A percentile compares a stretch with the other conserved stretches of the same genome.
phyloP scores from a whole-genome alignment of 2,329 filamentous ascomycete genomes.

The Massarina eburnea region DNA sequence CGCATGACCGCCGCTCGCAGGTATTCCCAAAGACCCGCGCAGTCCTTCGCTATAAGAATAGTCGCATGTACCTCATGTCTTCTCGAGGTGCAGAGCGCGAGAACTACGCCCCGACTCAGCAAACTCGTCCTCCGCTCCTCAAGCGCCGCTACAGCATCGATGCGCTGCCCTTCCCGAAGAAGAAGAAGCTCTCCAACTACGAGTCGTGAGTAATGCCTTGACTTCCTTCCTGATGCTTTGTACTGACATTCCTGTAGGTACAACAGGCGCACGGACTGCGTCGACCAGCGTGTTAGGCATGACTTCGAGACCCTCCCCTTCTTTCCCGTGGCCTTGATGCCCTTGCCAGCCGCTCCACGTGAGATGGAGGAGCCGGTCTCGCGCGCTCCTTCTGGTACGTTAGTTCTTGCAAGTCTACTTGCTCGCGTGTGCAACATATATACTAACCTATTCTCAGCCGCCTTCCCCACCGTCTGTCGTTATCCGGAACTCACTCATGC shows the following conservation, averaged over 20 bases:
- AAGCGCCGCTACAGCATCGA: slow-evolving; percentile 28
- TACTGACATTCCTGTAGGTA: too few species aligned
- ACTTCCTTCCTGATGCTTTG: too few species aligned
- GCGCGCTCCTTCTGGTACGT: neutral
- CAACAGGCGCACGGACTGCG: too few species aligned
- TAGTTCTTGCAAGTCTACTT: slow-evolving; percentile 16
- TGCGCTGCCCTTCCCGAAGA: slow-evolving; percentile 4
- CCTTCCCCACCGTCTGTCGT: too few species aligned
- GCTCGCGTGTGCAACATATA: slow-evolving; percentile 6
- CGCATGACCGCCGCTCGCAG: slow-evolving; percentile 2
- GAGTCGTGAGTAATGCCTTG: too few species aligned
- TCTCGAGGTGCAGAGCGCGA: slow-evolving; percentile 19
- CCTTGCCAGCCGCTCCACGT: neutral
- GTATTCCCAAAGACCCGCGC: slow-evolving; percentile 13
- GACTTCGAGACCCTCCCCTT: neutral
- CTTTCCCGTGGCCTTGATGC: neutral
- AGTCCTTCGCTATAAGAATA: slow-evolving; percentile 3
- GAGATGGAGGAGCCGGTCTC: slow-evolving; percentile 4
- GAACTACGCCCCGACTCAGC: slow-evolving; percentile 12
- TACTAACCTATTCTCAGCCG: neutral
- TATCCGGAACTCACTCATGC: slow-evolving; percentile 2
- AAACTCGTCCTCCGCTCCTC: slow-evolving; percentile 12
- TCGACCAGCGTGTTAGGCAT: neutral
- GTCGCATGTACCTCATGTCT: slow-evolving; percentile 9
- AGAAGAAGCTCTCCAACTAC: too few species aligned